Evolutionary conservation across 2,329 filamentous ascomycete genomes (phyloP), one percentile per base, ranked within the genome.

Genomic region (Exutisphaerella laricina): DNA sequence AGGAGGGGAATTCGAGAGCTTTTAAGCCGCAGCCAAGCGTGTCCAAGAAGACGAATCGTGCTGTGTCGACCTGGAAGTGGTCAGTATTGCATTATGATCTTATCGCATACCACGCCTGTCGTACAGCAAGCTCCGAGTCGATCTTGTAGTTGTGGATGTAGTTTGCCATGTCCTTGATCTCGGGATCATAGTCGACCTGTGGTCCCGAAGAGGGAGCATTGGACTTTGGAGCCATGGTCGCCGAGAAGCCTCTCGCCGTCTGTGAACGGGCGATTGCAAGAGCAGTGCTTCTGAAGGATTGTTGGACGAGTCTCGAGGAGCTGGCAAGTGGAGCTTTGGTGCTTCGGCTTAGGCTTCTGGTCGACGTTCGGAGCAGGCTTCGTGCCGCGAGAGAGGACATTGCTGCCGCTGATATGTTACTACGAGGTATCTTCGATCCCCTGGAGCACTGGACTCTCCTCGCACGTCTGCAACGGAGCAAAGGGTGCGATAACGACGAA

Each of bases 1-100:
- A 97, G 71, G 96, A 87, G 68, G 89, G 87, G 75, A 98, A 98
- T 58, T 84, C 83, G 62, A 98, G 79, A 56, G 87, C 92, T 73
- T 97, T 89, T 51, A 98, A 82, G 65, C 92, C 92, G 68, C 92
- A 98, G 62, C 92, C 92, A 35, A 98, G 79, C 43, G 92, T 97
- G 69, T 98, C 92, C 63, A 97, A 80, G 69, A 98, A 88, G 57
- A 97, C 89, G 74, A 88, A 90, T 70, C 92, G 84, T 51, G 92
- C 92, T 36, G 92, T 98, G 69, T 98, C 92, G 65, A 85, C 94
- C 86, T 92, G 50, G 8, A 5, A 34, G 48, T 39, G 43, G 46
- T 41, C 49, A 51, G 57, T 50, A 55, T 49, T 18, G 32, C 32
- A 9, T 17, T 21, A 9, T 29, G 16, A 3, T 13, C 10, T 3